Conservation (phyloP, 1,139 yeast species). For the Candida albicans region DNA sequence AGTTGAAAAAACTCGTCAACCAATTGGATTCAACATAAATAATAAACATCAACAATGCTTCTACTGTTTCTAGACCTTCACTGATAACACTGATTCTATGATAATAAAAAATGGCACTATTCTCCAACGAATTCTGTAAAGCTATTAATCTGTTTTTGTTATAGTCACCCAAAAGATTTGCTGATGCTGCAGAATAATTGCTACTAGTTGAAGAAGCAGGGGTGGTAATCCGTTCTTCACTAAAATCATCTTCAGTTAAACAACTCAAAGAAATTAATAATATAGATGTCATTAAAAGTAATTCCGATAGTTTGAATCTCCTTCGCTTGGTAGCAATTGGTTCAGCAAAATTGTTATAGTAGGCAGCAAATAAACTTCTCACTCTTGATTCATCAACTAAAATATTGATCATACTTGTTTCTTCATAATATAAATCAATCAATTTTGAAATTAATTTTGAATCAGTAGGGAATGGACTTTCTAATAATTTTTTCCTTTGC, state of each 20-base stretch:
- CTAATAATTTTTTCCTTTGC: slow-evolving; percentile 20
- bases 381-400: slow-evolving; percentile 20
- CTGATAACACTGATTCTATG: slow-evolving; percentile 47
- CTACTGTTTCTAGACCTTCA: slow-evolving; percentile 52
- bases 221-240: slow-evolving; percentile 5
- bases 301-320: slow-evolving; percentile 27
- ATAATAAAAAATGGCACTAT: slow-evolving; percentile 49
- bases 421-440: slow-evolving; percentile 20
- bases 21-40: slow-evolving; percentile 46
- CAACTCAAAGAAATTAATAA: slow-evolving; percentile 27
- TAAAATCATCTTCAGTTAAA: slow-evolving; percentile 19
- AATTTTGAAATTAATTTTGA: slow-evolving; percentile 23
- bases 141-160: slow-evolving; percentile 9
- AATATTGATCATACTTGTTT: slow-evolving; percentile 16
- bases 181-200: slow-evolving; percentile 2
- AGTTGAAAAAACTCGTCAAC: slow-evolving; percentile 43
- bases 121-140: slow-evolving; percentile 28
- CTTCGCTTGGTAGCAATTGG: slow-evolving; percentile 9
- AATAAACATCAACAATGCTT: slow-evolving; percentile 48
- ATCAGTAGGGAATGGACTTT: slow-evolving; percentile 31
- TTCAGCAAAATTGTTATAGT: slow-evolving; percentile 17
- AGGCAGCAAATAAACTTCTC: slow-evolving; percentile 21
- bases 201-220: slow-evolving; percentile 1
- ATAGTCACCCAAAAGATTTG: slow-evolving; percentile 10
- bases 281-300: slow-evolving; percentile 34